These are phyloP conservation scores for Scolecobasidium constrictum DNA, from an alignment of 2,329 filamentous ascomycete species.

Conservation along the genomic window DNA sequence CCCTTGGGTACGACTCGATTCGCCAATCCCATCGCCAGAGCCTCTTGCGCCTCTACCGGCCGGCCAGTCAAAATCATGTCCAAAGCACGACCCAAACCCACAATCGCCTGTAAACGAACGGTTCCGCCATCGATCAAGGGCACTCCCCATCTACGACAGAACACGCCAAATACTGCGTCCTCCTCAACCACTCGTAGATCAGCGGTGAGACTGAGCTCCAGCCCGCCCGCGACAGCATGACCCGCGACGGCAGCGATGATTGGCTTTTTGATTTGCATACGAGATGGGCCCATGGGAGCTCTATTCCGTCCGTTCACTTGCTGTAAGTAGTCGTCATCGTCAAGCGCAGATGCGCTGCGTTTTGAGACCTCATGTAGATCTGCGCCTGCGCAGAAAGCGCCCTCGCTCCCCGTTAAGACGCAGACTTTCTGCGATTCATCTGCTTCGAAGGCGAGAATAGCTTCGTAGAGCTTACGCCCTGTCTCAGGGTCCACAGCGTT, in stretches of 20 bases:
- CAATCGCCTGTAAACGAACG: slow-evolving; percentile 40
- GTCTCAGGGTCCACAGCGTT: slow-evolving; percentile 44
- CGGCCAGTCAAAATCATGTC: slow-evolving; percentile 80
- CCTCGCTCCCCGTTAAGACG: slow-evolving; percentile 71
- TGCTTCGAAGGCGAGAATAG: slow-evolving; percentile 39
- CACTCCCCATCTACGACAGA: slow-evolving; percentile 88
- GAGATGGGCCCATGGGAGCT: slow-evolving; percentile 42
- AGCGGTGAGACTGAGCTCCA: slow-evolving; percentile 94
- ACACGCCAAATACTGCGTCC: slow-evolving; percentile 88
- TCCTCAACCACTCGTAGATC: slow-evolving; percentile 87
- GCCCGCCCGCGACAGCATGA: slow-evolving; percentile 91
- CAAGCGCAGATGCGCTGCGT: slow-evolving; percentile 47
- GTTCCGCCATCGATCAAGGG: slow-evolving; percentile 87
- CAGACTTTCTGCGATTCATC: slow-evolving; percentile 42
- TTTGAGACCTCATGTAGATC: slow-evolving; percentile 76
- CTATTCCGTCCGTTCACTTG: slow-evolving; percentile 20
- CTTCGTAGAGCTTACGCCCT: slow-evolving; percentile 35
- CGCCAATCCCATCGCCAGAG: slow-evolving; percentile 81
- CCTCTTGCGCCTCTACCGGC: slow-evolving; percentile 73
- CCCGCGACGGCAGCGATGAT: slow-evolving; percentile 91
- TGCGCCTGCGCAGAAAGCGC: slow-evolving; percentile 91
- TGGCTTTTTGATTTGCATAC: slow-evolving; percentile 68
- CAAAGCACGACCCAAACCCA: slow-evolving; percentile 76
- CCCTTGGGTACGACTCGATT: slow-evolving; percentile 73
- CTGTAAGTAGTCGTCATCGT: slow-evolving; percentile 70